These are phyloP conservation scores for Paralagenidium karlingii DNA, from an alignment of 352 stramenopile genomes.

Conservation along the genomic window DNA sequence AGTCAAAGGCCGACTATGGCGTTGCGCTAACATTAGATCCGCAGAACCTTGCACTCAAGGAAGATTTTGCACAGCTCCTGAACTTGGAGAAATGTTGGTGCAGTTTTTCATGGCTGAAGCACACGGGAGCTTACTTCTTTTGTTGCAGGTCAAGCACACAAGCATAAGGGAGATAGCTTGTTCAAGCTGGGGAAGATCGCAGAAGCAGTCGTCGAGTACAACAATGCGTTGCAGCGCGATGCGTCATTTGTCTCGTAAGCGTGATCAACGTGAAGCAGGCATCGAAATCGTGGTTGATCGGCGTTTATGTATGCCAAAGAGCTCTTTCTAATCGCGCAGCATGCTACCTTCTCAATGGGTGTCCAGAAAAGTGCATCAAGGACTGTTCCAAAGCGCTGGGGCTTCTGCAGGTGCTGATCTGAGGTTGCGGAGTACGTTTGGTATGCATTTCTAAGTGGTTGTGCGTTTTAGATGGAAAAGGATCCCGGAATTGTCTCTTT, in stretches of 20 bases:
- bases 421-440: background rate
- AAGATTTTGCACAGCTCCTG: conserved; percentile 57
- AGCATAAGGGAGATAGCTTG: conserved; percentile 27
- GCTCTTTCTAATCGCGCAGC: conserved; percentile 68
- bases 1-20: conserved; percentile 70
- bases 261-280: no score
- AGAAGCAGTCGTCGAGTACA: conserved; percentile 20
- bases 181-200: conserved; percentile 25
- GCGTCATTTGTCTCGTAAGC: no score
- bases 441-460: no score
- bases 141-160: conserved; percentile 36
- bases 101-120: no score
- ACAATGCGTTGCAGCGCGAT: no score
- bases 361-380: conserved; percentile 29
- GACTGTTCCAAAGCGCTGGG: conserved; percentile 46
- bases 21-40: conserved; percentile 63
- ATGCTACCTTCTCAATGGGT: conserved; percentile 40
- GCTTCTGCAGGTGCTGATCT: conserved; percentile 24
- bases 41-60: conserved; percentile 45
- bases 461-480: no score
- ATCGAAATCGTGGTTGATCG: no score
- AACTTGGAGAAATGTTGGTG: conserved; percentile 37
- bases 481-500: conserved; percentile 30
- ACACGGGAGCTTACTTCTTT: no score
- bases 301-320: no score